These are phyloP conservation scores for Selenicereus undatus DNA, from an alignment of 148 eudicot species.

Conservation along the genomic window DNA sequence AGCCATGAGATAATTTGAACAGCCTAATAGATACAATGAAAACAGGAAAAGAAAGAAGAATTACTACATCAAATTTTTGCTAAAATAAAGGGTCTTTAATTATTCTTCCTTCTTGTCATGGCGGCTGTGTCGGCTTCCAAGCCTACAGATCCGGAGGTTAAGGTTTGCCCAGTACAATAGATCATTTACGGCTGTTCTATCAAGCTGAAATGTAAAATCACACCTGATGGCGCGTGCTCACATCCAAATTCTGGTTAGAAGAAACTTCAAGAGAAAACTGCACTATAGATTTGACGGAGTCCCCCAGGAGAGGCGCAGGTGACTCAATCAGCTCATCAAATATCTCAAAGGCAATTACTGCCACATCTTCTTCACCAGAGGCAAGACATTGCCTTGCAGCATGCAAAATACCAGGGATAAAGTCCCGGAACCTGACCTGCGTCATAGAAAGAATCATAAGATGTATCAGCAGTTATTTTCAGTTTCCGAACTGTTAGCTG, in stretches of 20 bases:
- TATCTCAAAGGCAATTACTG: conserved; percentile 92
- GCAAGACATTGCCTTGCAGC: conserved; percentile 94
- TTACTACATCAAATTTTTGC: neutral
- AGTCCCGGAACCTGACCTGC: conserved; percentile 85
- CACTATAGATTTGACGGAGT: conserved; percentile 88
- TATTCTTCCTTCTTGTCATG: neutral
- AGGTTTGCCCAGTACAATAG: neutral
- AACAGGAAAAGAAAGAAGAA: neutral
- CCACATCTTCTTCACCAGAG: conserved; percentile 93
- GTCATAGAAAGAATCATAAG: conserved; percentile 5
- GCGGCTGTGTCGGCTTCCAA: neutral
- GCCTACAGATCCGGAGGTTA: neutral
- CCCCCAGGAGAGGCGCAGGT: conserved; percentile 98
- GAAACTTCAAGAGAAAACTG: conserved; percentile 98
- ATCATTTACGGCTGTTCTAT: conserved; percentile 1
- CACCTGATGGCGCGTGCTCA: conserved; percentile 93
- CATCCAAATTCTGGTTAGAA: conserved; percentile 70
- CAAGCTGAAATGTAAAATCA: conserved; percentile 1
- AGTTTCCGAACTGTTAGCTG: too few species aligned
- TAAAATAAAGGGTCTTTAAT: neutral
- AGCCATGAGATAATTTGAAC: conserved; percentile 97
- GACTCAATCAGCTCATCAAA: conserved; percentile 98
- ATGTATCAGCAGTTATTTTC: neutral
- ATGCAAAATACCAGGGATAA: conserved; percentile 90
- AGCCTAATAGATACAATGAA: conserved; percentile 43